These are phyloP conservation scores for Taphrina communis DNA, from an alignment of 1,139 yeast genomes.

Conservation along the genomic window DNA sequence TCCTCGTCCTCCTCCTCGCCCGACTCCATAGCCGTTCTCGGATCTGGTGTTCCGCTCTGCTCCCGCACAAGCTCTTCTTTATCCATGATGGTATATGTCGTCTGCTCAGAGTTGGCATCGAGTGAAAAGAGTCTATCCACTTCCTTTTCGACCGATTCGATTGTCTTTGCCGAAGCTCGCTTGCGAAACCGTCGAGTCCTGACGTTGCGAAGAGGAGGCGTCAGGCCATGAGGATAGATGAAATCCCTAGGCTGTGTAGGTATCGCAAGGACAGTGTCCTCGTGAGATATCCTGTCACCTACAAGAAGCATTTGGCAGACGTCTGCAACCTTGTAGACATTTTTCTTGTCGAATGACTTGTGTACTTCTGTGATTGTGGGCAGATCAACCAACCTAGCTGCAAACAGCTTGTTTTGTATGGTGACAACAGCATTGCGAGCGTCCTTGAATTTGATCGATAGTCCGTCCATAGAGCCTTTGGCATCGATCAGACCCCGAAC, in stretches of 20 bases:
- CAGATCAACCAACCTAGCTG: slow-evolving; percentile 83
- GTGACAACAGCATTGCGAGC: slow-evolving; percentile 73
- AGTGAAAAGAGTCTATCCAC: slow-evolving; percentile 76
- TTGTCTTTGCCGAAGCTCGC: slow-evolving; percentile 58
- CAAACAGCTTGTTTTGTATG: slow-evolving; percentile 65
- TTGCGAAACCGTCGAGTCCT: slow-evolving; percentile 62
- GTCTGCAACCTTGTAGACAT: slow-evolving; percentile 84
- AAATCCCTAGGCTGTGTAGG: slow-evolving; percentile 51
- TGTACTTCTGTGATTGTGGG: slow-evolving; percentile 89
- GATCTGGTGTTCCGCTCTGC: slow-evolving; percentile 45
- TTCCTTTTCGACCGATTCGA: slow-evolving; percentile 71
- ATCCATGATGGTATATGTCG: slow-evolving; percentile 77
- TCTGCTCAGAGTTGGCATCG: slow-evolving; percentile 85
- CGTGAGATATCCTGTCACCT: slow-evolving; percentile 64
- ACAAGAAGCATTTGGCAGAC: slow-evolving; percentile 84
- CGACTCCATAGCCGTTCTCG: slow-evolving; percentile 49
- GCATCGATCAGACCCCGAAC: slow-evolving; percentile 48
- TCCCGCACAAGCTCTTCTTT: slow-evolving; percentile 52
- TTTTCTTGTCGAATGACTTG: slow-evolving; percentile 88
- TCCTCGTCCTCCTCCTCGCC: slow-evolving; percentile 46
- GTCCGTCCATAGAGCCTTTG: slow-evolving; percentile 63
- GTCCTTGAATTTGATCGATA: slow-evolving; percentile 63
- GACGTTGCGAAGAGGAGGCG: slow-evolving; percentile 72
- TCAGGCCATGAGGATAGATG: slow-evolving; percentile 76
- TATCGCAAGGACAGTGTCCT: slow-evolving; percentile 59